Evolutionary conservation across 2,329 filamentous ascomycete species (phyloP).

Genomic region (Huntiella abstrusa): DNA sequence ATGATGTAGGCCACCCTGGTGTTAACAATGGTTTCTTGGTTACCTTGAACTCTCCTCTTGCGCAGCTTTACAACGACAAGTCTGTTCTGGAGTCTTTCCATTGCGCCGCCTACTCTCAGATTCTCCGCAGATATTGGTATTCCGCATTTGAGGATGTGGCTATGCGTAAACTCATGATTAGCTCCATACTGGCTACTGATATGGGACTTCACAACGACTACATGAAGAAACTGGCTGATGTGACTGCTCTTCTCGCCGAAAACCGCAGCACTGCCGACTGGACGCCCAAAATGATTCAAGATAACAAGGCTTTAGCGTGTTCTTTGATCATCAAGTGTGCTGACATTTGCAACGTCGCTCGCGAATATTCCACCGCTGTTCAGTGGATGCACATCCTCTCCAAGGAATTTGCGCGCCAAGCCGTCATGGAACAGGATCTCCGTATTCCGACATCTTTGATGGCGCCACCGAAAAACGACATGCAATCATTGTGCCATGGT

Average conservation of each 20-base stretch:
- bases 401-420: constrained; percentile 85
- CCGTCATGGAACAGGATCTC: constrained; percentile 74
- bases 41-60: constrained; percentile 76
- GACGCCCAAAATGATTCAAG: constrained; percentile 56
- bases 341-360: constrained; percentile 93
- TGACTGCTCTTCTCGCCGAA: constrained; percentile 59
- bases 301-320: constrained; percentile 65
- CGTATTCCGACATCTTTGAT: constrained; percentile 77
- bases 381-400: constrained; percentile 90
- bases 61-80: constrained; percentile 89
- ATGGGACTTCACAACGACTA: constrained; percentile 97
- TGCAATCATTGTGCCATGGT: constrained; percentile 63
- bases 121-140: constrained; percentile 83
- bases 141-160: constrained; percentile 56
- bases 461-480: constrained; percentile 65
- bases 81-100: constrained; percentile 96
- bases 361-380: constrained; percentile 62
- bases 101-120: constrained; percentile 91
- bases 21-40: constrained; percentile 96
- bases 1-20: constrained; percentile 91
- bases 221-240: constrained; percentile 68
- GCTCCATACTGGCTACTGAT: constrained; percentile 90
- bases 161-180: constrained; percentile 84
- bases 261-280: constrained; percentile 51
- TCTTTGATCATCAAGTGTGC: constrained; percentile 92